Evolutionary conservation across 2,329 filamentous ascomycete species (phyloP).

Genomic region (Dendrostoma leiphaemia): DNA sequence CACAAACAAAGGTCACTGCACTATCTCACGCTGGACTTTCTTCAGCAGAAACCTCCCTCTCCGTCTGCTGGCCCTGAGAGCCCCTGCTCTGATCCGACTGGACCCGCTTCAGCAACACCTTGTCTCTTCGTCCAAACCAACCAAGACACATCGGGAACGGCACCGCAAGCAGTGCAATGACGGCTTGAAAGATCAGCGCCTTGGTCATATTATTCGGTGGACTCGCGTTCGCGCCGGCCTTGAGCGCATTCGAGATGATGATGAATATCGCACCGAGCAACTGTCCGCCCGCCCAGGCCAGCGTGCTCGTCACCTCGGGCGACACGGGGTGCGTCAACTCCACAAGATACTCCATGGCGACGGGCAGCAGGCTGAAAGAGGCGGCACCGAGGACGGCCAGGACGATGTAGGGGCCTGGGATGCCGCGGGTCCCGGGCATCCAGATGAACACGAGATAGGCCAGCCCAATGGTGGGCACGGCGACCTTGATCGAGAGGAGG

Average conservation of each 20-base stretch:
- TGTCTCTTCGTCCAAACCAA: constrained; percentile 60
- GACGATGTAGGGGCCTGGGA: constrained; percentile 72
- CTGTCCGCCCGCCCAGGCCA: constrained; percentile 86
- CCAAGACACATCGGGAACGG: constrained; percentile 70
- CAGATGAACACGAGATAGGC: constrained; percentile 78
- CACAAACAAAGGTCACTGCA: too few relatives aligned
- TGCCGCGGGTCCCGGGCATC: constrained; percentile 61
- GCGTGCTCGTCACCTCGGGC: constrained; percentile 79
- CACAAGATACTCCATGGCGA: constrained; percentile 82
- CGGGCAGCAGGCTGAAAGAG: constrained; percentile 76
- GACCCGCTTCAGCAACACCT: constrained; percentile 50
- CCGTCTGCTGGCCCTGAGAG: neutral
- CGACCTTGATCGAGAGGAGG: constrained; percentile 67
- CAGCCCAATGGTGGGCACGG: constrained; percentile 72
- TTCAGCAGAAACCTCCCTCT: neutral
- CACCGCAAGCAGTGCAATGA: constrained; percentile 62
- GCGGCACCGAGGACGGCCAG: constrained; percentile 75
- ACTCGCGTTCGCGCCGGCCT: constrained; percentile 45
- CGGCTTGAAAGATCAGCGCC: constrained; percentile 76
- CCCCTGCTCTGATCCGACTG: constrained; percentile 34
- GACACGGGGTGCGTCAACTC: constrained; percentile 85
- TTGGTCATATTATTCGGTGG: constrained; percentile 72
- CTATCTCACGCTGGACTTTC: neutral
- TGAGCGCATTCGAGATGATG: constrained; percentile 74
- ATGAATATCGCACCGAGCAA: constrained; percentile 83